phyloP scores from a whole-genome alignment of 192 early-diverging fungal genomes.

The Geranomyces michiganensis region DNA sequence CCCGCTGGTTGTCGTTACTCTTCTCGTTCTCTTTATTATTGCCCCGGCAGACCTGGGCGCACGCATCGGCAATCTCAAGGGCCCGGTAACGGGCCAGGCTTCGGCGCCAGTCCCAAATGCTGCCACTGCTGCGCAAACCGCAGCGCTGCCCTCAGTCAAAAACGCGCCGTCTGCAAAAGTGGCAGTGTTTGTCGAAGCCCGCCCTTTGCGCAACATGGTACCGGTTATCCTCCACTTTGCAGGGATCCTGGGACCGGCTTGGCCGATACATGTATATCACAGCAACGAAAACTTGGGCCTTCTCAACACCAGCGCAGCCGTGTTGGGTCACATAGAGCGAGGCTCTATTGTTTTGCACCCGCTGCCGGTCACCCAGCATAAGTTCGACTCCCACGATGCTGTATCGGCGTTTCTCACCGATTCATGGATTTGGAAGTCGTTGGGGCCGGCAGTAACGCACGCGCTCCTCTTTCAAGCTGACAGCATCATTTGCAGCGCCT shows the following conservation, averaged over 20 bases:
- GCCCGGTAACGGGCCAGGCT: too few species aligned
- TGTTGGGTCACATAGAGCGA: background rate
- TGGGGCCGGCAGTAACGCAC: conserved; percentile 3
- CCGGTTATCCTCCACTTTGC: conserved; percentile 20
- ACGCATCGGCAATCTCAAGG: too few species aligned
- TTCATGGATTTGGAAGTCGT: conserved; percentile 19
- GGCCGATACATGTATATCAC: conserved; percentile 26
- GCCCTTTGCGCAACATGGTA: conserved; percentile 4
- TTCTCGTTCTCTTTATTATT: too few species aligned
- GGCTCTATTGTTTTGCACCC: conserved; percentile 2
- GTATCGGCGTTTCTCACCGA: conserved; percentile 18
- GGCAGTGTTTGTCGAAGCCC: conserved; percentile 14
- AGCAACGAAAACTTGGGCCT: conserved; percentile 9
- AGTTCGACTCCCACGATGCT: background rate
- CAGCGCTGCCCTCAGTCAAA: background rate
- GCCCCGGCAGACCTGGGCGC: too few species aligned
- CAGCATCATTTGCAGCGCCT: conserved; percentile 9
- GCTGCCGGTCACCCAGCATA: background rate
- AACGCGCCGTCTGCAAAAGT: background rate
- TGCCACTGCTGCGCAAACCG: too few species aligned
- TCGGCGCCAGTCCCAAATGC: too few species aligned
- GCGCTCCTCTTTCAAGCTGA: conserved; percentile 23
- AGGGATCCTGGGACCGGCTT: background rate
- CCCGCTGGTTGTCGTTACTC: too few species aligned
- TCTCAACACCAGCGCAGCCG: background rate